phyloP scores from a whole-genome alignment of 371 early-diverging fungal genomes.

The Saksenaea oblongispora region DNA sequence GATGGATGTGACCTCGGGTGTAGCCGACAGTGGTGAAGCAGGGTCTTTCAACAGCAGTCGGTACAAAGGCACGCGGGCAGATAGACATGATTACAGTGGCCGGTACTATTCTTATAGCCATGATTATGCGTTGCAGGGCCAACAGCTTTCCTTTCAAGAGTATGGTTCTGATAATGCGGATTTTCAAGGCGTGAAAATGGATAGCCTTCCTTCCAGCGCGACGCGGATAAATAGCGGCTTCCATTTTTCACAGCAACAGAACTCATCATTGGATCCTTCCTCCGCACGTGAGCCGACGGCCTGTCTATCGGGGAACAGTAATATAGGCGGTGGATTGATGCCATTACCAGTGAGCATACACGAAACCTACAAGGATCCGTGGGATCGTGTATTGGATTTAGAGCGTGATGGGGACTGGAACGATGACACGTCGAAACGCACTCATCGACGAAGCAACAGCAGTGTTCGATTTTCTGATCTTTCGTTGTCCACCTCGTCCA shows the following conservation, averaged over 20 bases:
- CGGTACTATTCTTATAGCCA: neutral
- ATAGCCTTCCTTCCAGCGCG: neutral
- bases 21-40: neutral
- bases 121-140: neutral
- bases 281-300: neutral
- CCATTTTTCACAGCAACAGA: neutral
- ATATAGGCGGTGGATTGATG: neutral
- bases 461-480: slow-evolving; percentile 32
- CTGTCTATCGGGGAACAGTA: neutral
- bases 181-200: neutral
- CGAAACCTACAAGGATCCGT: slow-evolving; percentile 6
- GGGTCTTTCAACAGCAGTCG: neutral
- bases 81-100: neutral
- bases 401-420: slow-evolving; percentile 26
- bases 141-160: neutral
- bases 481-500: slow-evolving; percentile 9
- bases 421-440: neutral
- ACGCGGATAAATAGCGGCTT: neutral
- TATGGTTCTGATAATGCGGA: neutral
- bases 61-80: neutral
- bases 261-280: neutral
- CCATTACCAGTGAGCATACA: slow-evolving; percentile 9
- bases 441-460: slow-evolving; percentile 40
- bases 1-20: neutral
- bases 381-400: slow-evolving; percentile 18